These are phyloP conservation scores for Carex myosuroides DNA, from an alignment of 176 grass and related monocot genomes.

Conservation along the genomic window DNA sequence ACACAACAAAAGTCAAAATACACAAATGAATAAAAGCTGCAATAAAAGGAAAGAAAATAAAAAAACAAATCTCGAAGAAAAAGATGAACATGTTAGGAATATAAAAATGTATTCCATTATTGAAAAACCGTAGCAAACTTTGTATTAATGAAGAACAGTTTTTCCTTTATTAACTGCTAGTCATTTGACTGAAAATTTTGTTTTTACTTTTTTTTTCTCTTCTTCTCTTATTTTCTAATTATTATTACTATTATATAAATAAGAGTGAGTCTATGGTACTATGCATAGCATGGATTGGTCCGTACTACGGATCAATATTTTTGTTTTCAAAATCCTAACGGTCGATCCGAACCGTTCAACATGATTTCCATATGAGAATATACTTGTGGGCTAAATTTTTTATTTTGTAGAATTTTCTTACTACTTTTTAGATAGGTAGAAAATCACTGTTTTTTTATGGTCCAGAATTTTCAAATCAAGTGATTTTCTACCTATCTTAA, in stretches of 20 bases:
- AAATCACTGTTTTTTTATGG: no score
- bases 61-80: not conserved
- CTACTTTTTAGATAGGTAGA: no score
- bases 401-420: no score
- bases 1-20: not conserved
- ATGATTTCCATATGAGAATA: no score
- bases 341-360: no score
- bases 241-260: not conserved
- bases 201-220: not conserved
- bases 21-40: not conserved
- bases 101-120: not conserved
- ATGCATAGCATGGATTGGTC: no score
- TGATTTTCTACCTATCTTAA: no score
- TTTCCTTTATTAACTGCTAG: not conserved
- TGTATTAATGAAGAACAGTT: not conserved
- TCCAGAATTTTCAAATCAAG: no score
- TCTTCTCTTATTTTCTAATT: not conserved
- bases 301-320: no score
- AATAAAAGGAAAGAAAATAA: not conserved
- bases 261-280: no score
- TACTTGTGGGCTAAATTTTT: no score
- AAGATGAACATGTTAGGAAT: not conserved
- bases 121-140: not conserved
- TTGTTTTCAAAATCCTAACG: no score
- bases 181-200: not conserved